A percentile compares a stretch with the other conserved stretches of the same genome.
phyloP scores from a whole-genome alignment of 805 yeast genomes.

The Isabelozyma gotoi region DNA sequence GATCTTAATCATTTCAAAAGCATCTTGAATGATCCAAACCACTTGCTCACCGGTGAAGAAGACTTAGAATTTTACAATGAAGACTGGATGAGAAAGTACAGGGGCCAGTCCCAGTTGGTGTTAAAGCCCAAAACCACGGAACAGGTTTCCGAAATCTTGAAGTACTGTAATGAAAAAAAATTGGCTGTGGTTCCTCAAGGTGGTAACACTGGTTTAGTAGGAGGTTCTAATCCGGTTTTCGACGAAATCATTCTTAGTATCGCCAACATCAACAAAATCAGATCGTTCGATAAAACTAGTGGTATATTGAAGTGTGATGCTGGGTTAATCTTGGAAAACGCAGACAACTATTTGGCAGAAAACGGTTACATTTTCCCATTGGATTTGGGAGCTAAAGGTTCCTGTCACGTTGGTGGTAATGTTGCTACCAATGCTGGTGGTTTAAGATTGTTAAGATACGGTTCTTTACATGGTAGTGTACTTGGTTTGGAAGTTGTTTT shows the following conservation, averaged over 20 bases:
- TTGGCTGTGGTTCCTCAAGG: slow-evolving; percentile 95
- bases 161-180: slow-evolving; percentile 73
- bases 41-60: slow-evolving; percentile 54
- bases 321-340: slow-evolving; percentile 83
- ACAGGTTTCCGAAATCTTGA: slow-evolving; percentile 73
- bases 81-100: slow-evolving; percentile 93
- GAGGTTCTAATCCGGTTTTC: slow-evolving; percentile 89
- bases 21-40: slow-evolving; percentile 51
- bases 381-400: slow-evolving; percentile 95
- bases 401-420: slow-evolving; percentile 93
- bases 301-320: slow-evolving; percentile 90
- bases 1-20: slow-evolving; percentile 64
- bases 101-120: slow-evolving; percentile 81
- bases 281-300: slow-evolving; percentile 77
- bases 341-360: slow-evolving; percentile 75
- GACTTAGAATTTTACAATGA: slow-evolving; percentile 75
- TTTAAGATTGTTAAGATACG: slow-evolving; percentile 79
- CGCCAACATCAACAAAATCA: slow-evolving; percentile 68
- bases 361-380: slow-evolving; percentile 89
- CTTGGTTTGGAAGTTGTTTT: slow-evolving; percentile 91
- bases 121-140: slow-evolving; percentile 79
- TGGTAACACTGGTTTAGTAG: slow-evolving; percentile 95
- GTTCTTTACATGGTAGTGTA: slow-evolving; percentile 89
- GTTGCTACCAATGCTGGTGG: slow-evolving; percentile 98
- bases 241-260: slow-evolving; percentile 83